Base-by-base conservation (phyloP, 306 rosid genomes). In the Oemleria cerasiformis region DNA sequence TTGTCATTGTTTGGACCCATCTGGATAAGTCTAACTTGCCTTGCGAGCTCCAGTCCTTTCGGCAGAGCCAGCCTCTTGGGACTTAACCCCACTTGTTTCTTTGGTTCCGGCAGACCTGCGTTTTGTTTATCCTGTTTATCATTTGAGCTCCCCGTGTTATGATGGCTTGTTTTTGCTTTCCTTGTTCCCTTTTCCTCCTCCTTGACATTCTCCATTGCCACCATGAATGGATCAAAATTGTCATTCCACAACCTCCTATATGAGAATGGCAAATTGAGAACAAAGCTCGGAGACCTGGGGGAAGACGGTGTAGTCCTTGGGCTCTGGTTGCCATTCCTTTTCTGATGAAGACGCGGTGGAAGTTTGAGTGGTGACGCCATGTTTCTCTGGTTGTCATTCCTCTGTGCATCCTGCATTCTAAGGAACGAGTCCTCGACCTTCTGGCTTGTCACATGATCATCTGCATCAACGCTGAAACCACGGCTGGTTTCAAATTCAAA, bases 211-310 rank as follows among this genome's bases (percentile, higher is more conserved):
- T 91, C 79, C 63, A 91, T 50, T 38, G 92, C 96, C 69, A 55
- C 95, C 88, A 40, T 74, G 86, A 89, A 94, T 0, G 98, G 98
- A 84, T 94, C 98, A 78, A 86, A 87, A 56, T 84, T 92, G 79
- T 94, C 96, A 13, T 87, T 86, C 95, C 92, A 83, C 75, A 78
- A 73, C 72, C 82, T 74, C 43, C 16, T 74, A 2, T 73, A 65
- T 0, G 74, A 65, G 64, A 94, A 77, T 0, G 80, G 86, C 39
- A 73, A 72, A 77, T 77, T 76, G 15, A 82, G 76, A 25, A 55
- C 43, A 14, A 74, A 86, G 21, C 77, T 71, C 0, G 86, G 84
- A 1, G 96, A 88, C 75, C 85, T 74, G 2, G 88, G 84, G 7
- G 86, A 83, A 6, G 83, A 45, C 0, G 20, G 39, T 4, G 76